Evolutionary conservation across 2,329 filamentous ascomycete genomes (phyloP), one percentile per base, ranked within the genome.

Genomic region (Claviceps purpurea): DNA sequence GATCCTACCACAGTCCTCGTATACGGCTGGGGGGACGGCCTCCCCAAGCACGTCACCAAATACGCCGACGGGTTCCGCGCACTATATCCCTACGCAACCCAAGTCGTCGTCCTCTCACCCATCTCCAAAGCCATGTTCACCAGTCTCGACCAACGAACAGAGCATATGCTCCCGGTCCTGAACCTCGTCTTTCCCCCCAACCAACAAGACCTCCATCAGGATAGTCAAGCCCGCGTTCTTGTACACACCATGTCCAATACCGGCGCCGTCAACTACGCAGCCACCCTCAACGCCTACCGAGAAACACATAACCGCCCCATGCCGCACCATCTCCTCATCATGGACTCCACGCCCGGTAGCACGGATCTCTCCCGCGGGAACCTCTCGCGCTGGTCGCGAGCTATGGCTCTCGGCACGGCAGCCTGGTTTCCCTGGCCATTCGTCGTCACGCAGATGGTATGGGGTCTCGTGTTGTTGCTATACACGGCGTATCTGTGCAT

Each of bases 191-290:
- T 70, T 48, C 53, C 56, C 22, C 47, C 44, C 52, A 50, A 47
- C 53, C 53, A 13, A 56, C 47, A 58, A 57, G 22, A 53, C 2
- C 77, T 81, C 14, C 52, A 65, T 67, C 57, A 78, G 80, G 71
- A 80, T 34, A 34, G 30, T 76, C 55, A 81, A 60, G 7, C 39
- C 43, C 38, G 69, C 2, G 64, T 81, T 13, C 63, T 80, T 18
- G 60, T 76, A 1, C 77, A 81, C 52, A 65, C 67, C 56, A 78
- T 81, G 71, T 81, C 77, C 55, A 81, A 79, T 61, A 79, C 77
- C 0, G 78, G 78, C 14, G 75, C 70, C 16, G 76, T 77, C 52
- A 76, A 74, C 65, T 69, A 71, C 48, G 74, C 73, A 0, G 70
- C 75, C 1, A 70, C 73, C 0, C 59, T 78, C 13, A 68, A 76